A percentile compares a stretch with the other conserved stretches of the same genome.
Conservation (phyloP, 2,329 filamentous ascomycete species). For the Ambrosiella cleistominuta region DNA sequence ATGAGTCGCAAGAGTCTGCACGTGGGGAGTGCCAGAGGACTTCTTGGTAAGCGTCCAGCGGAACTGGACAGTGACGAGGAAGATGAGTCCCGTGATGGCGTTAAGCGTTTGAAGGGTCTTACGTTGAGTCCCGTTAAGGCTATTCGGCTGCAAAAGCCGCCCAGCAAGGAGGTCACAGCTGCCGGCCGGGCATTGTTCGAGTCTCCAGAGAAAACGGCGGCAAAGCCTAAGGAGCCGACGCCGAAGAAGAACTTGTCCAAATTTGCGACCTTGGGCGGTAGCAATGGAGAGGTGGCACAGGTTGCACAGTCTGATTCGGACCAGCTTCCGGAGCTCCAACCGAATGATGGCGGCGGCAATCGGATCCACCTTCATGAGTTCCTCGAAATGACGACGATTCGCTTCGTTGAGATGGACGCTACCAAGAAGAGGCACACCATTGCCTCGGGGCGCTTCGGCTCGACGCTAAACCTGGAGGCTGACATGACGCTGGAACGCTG, state of each 20-base stretch:
- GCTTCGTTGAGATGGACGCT: constrained; percentile 96
- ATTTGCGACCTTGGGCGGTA: constrained; percentile 3
- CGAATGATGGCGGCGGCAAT: constrained; percentile 29
- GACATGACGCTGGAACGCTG: constrained; percentile 52
- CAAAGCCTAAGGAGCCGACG: constrained; percentile 31
- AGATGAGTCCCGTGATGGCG: constrained; percentile 40
- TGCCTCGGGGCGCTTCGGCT: constrained; percentile 33
- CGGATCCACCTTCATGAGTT: constrained; percentile 80
- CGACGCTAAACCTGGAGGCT: constrained; percentile 26
- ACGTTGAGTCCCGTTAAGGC: constrained; percentile 64
- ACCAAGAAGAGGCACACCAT: constrained; percentile 82
- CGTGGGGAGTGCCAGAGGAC: constrained; percentile 53
- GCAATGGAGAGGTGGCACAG: constrained; percentile 16
- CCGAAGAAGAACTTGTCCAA: constrained; percentile 6
- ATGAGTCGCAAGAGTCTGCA: constrained; percentile 59
- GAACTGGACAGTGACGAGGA: constrained; percentile 50
- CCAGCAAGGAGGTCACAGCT: constrained; percentile 46
- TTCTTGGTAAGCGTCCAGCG: constrained; percentile 55
- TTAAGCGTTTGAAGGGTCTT: constrained; percentile 54
- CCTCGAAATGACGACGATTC: constrained; percentile 84
- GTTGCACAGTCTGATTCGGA: constrained; percentile 22
- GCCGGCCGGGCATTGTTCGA: constrained; percentile 41
- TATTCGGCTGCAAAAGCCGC: constrained; percentile 50
- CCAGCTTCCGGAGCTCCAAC: constrained; percentile 17
- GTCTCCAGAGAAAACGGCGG: constrained; percentile 25